A percentile compares a stretch with the other conserved stretches of the same genome.
Evolutionary conservation across 768 basidiomycete genomes (phyloP).

Genomic region (Mycena chlorophos): DNA sequence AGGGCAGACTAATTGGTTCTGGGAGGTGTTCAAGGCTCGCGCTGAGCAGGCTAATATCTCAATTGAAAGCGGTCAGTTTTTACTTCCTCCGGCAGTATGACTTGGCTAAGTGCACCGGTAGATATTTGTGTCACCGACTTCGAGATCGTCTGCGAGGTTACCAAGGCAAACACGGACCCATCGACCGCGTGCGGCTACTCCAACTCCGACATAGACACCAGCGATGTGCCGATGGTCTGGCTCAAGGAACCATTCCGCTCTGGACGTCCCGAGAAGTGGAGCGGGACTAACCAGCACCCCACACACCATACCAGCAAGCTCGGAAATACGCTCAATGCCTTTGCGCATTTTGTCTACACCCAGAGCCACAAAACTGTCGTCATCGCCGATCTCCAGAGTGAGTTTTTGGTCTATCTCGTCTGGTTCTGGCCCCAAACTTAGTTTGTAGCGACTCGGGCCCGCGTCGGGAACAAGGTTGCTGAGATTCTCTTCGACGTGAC

Average conservation of each 20-base stretch:
- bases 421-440: not conserved
- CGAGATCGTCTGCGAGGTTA: not conserved
- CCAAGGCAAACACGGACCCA: not conserved
- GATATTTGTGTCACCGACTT: conserved; percentile 4
- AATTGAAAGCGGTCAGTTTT: not conserved
- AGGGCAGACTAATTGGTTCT: not conserved
- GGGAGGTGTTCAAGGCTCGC: not conserved
- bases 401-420: not conserved
- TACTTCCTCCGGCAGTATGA: not conserved
- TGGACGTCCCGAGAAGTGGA: conserved; percentile 11
- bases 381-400: conserved; percentile 11
- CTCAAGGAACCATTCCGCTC: conserved; percentile 9
- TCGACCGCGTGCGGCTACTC: conserved; percentile 3
- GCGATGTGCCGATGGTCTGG: conserved; percentile 5
- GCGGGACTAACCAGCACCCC: conserved; percentile 16
- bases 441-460: not conserved
- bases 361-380: conserved; percentile 3
- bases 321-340: conserved; percentile 8
- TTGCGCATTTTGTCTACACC: conserved; percentile 14
- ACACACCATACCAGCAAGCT: conserved; percentile 7
- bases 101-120: not conserved
- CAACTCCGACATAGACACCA: not conserved
- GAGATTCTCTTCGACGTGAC: not conserved
- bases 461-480: not conserved
- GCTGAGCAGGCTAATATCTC: not conserved